phyloP scores from a whole-genome alignment of 306 rosid genomes.

The Corylus americana region DNA sequence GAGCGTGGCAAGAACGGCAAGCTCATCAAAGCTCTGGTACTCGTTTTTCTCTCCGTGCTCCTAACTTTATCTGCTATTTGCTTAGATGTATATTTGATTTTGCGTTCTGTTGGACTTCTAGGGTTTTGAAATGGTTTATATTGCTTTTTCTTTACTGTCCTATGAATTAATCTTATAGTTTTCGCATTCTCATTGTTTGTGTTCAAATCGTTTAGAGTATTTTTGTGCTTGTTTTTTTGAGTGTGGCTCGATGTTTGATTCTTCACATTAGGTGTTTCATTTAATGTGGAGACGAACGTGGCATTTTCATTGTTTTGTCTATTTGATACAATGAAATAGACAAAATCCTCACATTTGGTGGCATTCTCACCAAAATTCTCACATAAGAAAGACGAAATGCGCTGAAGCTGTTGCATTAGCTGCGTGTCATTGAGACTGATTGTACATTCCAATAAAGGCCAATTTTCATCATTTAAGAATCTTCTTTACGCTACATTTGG shows the following conservation, averaged over 20 bases:
- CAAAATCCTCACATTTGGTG: neutral
- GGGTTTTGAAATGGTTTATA: neutral
- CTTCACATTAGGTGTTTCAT: conserved; percentile 40
- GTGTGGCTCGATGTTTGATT: conserved; percentile 9
- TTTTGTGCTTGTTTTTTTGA: conserved; percentile 2
- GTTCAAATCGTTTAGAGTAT: neutral
- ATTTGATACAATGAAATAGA: neutral
- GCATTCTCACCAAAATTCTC: neutral
- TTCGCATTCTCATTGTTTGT: conserved; percentile 10
- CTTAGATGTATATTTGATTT: neutral
- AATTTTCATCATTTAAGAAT: neutral
- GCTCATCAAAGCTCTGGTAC: conserved; percentile 82
- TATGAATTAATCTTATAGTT: neutral
- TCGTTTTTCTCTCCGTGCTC: neutral
- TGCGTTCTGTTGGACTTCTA: conserved; percentile 12
- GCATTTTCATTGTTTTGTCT: conserved; percentile 1
- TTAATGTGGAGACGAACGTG: conserved; percentile 35
- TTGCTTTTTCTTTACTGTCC: neutral
- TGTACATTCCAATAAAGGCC: neutral
- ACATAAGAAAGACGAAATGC: neutral
- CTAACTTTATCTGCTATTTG: neutral
- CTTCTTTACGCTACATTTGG: neutral
- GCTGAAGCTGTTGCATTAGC: neutral
- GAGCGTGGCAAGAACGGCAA: conserved; percentile 96
- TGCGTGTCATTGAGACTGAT: neutral